phyloP scores from a whole-genome alignment of 768 basidiomycete genomes.

The Rubroboletus pulcherrimus region DNA sequence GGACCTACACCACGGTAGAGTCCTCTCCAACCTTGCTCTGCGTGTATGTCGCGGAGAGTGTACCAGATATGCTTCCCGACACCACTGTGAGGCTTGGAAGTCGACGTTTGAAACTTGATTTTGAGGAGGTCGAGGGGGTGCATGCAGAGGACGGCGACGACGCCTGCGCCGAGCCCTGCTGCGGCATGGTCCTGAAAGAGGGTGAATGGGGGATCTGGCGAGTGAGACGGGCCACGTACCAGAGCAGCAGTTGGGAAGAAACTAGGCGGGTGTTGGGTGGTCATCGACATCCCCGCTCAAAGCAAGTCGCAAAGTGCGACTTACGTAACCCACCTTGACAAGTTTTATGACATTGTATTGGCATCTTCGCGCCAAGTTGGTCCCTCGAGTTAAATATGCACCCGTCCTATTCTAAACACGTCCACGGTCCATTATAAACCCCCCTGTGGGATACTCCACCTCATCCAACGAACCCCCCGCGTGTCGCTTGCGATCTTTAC shows the following conservation, averaged over 20 bases:
- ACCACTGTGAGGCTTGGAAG: conserved; percentile 54
- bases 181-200: conserved; percentile 85
- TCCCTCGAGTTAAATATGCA: too few relatives aligned
- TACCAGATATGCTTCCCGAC: conserved; percentile 73
- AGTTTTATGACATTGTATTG: background rate
- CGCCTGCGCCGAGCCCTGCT: conserved; percentile 90
- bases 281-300: conserved; percentile 17
- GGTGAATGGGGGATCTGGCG: background rate
- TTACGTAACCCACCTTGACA: conserved; percentile 13
- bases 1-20: conserved; percentile 87
- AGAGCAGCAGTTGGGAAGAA: conserved; percentile 41
- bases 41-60: conserved; percentile 70
- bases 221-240: conserved; percentile 9
- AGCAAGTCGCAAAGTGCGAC: background rate
- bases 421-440: background rate
- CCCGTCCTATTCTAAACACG: conserved; percentile 1
- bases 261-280: conserved; percentile 31
- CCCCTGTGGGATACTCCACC: background rate
- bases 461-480: background rate
- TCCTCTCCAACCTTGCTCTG: conserved; percentile 73
- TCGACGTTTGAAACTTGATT: conserved; percentile 88
- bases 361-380: too few relatives aligned
- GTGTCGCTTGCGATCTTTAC: background rate
- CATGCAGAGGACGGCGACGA: conserved; percentile 91
- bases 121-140: conserved; percentile 97